Percentiles rank a stretch among this genome's conserved stretches.
Evolutionary conservation across 768 basidiomycete genomes (phyloP).

Genomic region (Suillus sp.): DNA sequence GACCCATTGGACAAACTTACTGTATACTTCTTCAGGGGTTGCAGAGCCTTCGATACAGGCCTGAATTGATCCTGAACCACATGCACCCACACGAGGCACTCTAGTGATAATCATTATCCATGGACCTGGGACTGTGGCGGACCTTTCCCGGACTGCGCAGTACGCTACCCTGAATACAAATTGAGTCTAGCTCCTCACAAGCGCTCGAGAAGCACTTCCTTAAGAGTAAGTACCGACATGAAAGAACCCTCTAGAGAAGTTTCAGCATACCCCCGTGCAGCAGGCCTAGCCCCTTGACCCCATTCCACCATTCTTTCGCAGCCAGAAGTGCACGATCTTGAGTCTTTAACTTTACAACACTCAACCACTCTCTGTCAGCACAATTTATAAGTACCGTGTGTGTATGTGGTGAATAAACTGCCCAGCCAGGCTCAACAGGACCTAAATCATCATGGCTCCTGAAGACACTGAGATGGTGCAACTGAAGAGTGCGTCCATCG

Average conservation of each 20-base stretch:
- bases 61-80: background rate
- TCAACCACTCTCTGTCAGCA: conserved; percentile 51
- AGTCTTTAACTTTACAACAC: conserved; percentile 59
- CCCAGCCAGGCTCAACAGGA: conserved; percentile 41
- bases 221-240: background rate
- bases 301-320: conserved; percentile 82
- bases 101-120: background rate
- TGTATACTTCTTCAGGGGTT: background rate
- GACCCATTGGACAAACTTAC: background rate
- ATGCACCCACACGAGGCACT: background rate
- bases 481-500: conserved; percentile 41
- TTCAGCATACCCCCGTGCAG: conserved; percentile 19
- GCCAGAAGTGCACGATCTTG: conserved; percentile 56
- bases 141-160: background rate
- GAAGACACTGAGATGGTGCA: conserved; percentile 36
- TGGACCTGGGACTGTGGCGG: too few species aligned
- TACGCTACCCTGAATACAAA: background rate
- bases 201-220: background rate
- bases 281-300: conserved; percentile 43
- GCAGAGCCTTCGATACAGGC: background rate
- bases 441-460: conserved; percentile 14
- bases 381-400: conserved; percentile 56
- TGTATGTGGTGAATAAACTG: conserved; percentile 42
- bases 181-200: background rate
- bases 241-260: background rate